phyloP scores from a whole-genome alignment of 2,329 filamentous ascomycete genomes.

The Colletotrichum sp. region DNA sequence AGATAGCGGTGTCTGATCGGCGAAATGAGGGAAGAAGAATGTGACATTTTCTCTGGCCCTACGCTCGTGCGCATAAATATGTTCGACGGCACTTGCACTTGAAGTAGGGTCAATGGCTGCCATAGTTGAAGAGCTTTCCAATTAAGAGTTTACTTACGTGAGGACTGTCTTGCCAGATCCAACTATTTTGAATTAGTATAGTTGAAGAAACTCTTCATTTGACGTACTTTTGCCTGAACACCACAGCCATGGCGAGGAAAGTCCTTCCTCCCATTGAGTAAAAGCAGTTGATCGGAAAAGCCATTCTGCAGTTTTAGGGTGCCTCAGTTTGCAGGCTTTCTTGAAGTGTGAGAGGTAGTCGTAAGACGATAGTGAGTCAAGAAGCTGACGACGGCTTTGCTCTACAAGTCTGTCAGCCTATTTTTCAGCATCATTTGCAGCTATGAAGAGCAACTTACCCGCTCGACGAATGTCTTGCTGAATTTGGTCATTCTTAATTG shows the following conservation, averaged over 20 bases:
- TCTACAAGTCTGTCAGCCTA: neutral
- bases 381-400: neutral
- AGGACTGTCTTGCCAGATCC: neutral
- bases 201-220: neutral
- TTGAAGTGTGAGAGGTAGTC: neutral
- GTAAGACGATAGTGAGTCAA: neutral
- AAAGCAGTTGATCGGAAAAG: neutral
- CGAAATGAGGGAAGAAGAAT: neutral
- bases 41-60: neutral
- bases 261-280: neutral
- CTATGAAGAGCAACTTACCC: neutral
- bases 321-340: neutral
- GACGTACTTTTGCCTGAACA: neutral
- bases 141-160: neutral
- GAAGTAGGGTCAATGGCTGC: neutral
- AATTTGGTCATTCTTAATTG: neutral
- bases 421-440: accelerated
- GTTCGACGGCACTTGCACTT: neutral
- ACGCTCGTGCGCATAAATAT: neutral
- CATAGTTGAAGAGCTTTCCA: neutral
- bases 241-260: neutral
- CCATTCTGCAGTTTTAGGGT: neutral
- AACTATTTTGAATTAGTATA: neutral
- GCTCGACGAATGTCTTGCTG: neutral
- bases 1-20: neutral